These are phyloP conservation scores for Aureobasidium uvarum DNA, from an alignment of 2,329 filamentous ascomycete species.

Conservation along the genomic window DNA sequence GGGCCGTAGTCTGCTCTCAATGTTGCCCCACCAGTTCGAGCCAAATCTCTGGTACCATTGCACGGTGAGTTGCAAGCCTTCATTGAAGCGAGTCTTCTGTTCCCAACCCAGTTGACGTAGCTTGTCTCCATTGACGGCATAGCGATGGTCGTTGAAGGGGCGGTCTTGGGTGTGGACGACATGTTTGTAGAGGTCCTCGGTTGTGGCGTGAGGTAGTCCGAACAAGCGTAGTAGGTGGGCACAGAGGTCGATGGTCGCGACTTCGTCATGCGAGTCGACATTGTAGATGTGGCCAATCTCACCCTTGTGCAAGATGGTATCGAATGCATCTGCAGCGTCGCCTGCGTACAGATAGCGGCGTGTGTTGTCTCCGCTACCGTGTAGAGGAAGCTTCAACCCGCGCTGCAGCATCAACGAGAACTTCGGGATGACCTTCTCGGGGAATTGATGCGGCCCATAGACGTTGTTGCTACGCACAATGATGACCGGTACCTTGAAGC, in stretches of 20 bases:
- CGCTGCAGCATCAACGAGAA: conserved; percentile 73
- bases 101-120: conserved; percentile 66
- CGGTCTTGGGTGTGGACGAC: conserved; percentile 74
- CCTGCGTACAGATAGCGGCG: conserved; percentile 74
- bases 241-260: conserved; percentile 71
- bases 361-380: conserved; percentile 72
- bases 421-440: conserved; percentile 75
- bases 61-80: conserved; percentile 63
- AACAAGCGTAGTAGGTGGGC: conserved; percentile 64
- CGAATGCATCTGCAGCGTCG: conserved; percentile 77
- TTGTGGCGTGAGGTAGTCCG: conserved; percentile 52
- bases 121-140: conserved; percentile 69
- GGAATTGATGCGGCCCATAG: conserved; percentile 62
- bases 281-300: conserved; percentile 76
- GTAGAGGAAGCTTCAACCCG: conserved; percentile 65
- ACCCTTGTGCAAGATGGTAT: conserved; percentile 79
- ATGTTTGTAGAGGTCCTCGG: conserved; percentile 59
- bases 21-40: conserved; percentile 70
- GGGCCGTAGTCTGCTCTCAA: conserved; percentile 65
- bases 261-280: conserved; percentile 73
- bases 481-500: conserved; percentile 75
- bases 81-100: conserved; percentile 63
- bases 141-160: conserved; percentile 73
- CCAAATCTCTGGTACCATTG: conserved; percentile 65
- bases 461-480: conserved; percentile 83